Conservation (phyloP, 306 rosid species). For the Sesbania bispinosa region DNA sequence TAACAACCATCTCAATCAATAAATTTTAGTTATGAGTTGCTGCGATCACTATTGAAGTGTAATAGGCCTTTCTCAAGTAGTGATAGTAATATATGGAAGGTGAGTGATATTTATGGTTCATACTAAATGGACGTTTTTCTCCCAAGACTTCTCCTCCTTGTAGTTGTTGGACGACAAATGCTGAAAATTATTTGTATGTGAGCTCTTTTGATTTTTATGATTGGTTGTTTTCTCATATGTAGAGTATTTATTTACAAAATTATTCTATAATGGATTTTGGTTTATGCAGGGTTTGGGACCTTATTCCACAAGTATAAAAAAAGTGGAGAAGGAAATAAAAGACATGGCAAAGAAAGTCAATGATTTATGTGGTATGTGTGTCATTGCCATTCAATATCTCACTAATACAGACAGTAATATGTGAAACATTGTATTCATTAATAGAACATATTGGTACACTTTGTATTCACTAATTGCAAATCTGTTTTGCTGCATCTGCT, state of each 20-base stretch:
- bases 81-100: not conserved
- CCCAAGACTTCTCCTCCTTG: not conserved
- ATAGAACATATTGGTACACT: not conserved
- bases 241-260: no score
- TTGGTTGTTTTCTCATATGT: not conserved
- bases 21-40: not conserved
- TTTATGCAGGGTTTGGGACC: constrained; percentile 99
- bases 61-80: not conserved
- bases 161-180: not conserved
- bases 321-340: constrained; percentile 88
- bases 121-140: not conserved
- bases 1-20: not conserved
- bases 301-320: constrained; percentile 76
- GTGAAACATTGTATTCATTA: not conserved
- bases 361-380: constrained; percentile 81
- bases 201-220: not conserved
- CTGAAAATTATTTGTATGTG: not conserved
- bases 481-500: not conserved
- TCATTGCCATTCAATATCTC: not conserved
- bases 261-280: no score
- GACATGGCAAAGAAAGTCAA: constrained; percentile 96
- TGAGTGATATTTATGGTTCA: not conserved
- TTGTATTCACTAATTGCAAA: not conserved
- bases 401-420: not conserved
- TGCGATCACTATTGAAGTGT: not conserved